A percentile compares a stretch with the other conserved stretches of the same genome.
Conservation (phyloP, 371 early-diverging fungal genomes). For the Mucor lusitanicus region DNA sequence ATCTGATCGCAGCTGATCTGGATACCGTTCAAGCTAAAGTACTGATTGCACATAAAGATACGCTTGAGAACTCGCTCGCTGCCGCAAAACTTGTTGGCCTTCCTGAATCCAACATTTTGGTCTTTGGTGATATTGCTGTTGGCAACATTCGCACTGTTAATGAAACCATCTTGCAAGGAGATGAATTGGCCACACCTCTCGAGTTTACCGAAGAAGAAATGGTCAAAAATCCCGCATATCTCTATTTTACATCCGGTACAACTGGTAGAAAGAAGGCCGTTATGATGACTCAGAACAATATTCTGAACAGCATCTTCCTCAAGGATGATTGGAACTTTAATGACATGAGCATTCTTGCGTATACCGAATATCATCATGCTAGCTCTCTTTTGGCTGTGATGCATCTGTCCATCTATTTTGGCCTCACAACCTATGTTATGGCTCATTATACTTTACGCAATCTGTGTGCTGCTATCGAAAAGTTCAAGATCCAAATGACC, state of each 20-base stretch:
- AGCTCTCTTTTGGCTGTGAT: slow-evolving; percentile 9
- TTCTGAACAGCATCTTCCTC: background rate
- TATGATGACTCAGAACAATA: slow-evolving; percentile 5
- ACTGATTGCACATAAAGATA: slow-evolving; percentile 28
- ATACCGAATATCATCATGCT: slow-evolving; percentile 20
- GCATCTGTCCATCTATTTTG: background rate
- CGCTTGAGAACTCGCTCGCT: slow-evolving; percentile 41
- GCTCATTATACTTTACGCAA: slow-evolving; percentile 62
- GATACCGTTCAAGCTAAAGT: slow-evolving; percentile 58
- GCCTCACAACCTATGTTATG: slow-evolving; percentile 26
- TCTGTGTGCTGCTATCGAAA: slow-evolving; percentile 56
- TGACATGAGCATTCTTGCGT: background rate
- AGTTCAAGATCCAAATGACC: slow-evolving; percentile 58
- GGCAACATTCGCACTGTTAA: slow-evolving; percentile 28
- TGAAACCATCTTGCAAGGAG: slow-evolving; percentile 6
- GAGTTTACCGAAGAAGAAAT: slow-evolving; percentile 15
- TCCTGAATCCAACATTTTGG: slow-evolving; percentile 42
- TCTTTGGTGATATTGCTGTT: slow-evolving; percentile 47
- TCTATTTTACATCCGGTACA: slow-evolving; percentile 42
- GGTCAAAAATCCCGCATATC: slow-evolving; percentile 8
- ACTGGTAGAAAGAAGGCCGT: slow-evolving; percentile 33
- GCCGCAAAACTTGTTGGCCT: slow-evolving; percentile 58
- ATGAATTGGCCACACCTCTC: slow-evolving; percentile 11
- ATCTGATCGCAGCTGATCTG: slow-evolving; percentile 67
- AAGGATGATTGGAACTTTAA: background rate